A percentile compares a stretch with the other conserved stretches of the same genome.
Evolutionary conservation across 2,329 filamentous ascomycete genomes (phyloP).

Genomic region (Elsinoe batatas): DNA sequence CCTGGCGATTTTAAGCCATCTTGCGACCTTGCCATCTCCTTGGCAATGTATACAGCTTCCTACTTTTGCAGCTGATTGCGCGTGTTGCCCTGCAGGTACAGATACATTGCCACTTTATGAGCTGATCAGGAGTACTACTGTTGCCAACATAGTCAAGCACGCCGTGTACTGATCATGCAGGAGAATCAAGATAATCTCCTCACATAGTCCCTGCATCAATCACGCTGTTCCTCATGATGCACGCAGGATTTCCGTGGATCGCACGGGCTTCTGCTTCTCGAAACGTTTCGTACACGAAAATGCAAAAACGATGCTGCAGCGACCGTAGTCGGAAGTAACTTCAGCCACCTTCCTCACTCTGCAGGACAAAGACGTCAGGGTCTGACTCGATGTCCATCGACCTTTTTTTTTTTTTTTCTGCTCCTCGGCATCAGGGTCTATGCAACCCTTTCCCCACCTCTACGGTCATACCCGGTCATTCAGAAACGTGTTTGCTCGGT

Average conservation of each 20-base stretch:
- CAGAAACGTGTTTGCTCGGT: too few relatives aligned
- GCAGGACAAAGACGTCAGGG: neutral
- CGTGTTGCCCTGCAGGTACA: neutral
- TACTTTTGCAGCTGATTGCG: neutral
- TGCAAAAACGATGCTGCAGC: too few relatives aligned
- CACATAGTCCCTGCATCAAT: neutral
- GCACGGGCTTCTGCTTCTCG: neutral
- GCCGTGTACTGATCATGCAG: neutral
- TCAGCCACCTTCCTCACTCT: constrained; percentile 2
- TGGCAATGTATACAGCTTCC: too few relatives aligned
- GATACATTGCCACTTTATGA: neutral
- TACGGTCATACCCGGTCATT: neutral
- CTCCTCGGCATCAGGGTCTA: neutral
- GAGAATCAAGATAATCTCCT: neutral
- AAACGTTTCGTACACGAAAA: too few relatives aligned
- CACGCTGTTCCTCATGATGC: neutral
- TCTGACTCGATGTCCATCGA: neutral
- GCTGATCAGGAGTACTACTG: neutral
- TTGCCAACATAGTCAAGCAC: neutral
- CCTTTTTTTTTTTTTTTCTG: neutral
- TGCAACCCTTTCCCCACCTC: neutral
- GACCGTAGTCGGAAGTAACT: neutral
- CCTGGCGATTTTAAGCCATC: neutral
- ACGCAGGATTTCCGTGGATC: neutral
- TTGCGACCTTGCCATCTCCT: too few relatives aligned